Base-by-base conservation (phyloP, 441 rosid genomes). In the Gossypium gossypioides region DNA sequence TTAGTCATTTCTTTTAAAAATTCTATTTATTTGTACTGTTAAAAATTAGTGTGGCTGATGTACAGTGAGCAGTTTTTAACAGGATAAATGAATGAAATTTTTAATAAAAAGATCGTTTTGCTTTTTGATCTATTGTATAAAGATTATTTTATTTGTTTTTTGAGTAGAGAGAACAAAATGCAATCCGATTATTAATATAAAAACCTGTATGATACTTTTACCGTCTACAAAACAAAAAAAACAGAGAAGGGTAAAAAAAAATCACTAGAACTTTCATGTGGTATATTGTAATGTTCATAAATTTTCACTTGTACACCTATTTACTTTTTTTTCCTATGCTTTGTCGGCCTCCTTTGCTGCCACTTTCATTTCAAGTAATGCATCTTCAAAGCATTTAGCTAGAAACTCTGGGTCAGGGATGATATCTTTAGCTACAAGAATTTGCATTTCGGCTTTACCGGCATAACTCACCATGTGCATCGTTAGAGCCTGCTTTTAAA, bases 381-480 rank as follows among this genome's bases (percentile, higher is more conserved):
- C 80, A 51, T 85, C 88, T 76, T 87, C 82, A 9, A 85, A 86
- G 80, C 87, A 85, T 71, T 80, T 84, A 2, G 89, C 90, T 13
- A 87, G 82, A 74, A 84, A 80, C 68, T 83, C 91, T 0, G 92
- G 89, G 58, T 86, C 91, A 24, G 84, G 92, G 34, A 89, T 81
- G 2, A 89, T 78, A 61, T 86, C 91, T 77, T 84, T 86, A 19
- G 91, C 88, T 50, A 80, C 91, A 76, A 86, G 52, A 25, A 89
- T 59, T 59, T 86, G 95, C 83, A 89, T 70, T 10, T 87, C 87
- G 37, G 87, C 92, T 72, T 73, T 81, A 8, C 84, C 90, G 1
- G 84, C 86, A 55, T 87, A 89, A 80, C 92, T 89, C 82, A 84
- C 69, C 90, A 84, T 83, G 84, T 86, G 86, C 90, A 89, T 82